Evolutionary conservation across 75 land plant species (phyloP).

Genomic region (Pseudotsuga menziesii): DNA sequence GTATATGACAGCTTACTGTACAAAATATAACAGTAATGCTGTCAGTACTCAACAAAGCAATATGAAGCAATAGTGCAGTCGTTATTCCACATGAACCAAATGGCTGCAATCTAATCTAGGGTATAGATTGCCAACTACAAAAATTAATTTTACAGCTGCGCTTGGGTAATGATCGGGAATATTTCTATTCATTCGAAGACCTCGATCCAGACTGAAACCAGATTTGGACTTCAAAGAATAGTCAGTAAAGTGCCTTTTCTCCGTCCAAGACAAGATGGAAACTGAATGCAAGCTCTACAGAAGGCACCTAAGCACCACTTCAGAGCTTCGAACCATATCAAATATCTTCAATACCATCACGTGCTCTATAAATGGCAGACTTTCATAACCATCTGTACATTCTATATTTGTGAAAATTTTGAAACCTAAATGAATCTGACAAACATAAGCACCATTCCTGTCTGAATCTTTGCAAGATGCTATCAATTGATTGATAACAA

Average conservation of each 20-base stretch:
- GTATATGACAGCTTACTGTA: background rate
- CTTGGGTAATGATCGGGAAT: conserved; percentile 33
- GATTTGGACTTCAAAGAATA: conserved; percentile 9
- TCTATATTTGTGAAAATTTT: background rate
- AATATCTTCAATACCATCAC: background rate
- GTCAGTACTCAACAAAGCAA: background rate
- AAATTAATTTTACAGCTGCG: conserved; percentile 23
- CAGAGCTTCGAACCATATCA: conserved; percentile 8
- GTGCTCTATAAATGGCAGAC: background rate
- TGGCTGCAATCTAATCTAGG: conserved; percentile 6
- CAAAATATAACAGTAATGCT: background rate
- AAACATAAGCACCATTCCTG: background rate
- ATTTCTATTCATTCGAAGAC: conserved; percentile 1
- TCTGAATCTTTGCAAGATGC: background rate
- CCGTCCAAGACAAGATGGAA: background rate
- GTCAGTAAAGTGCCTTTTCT: background rate
- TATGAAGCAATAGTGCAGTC: background rate
- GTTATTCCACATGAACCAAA: background rate
- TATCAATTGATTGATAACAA: background rate
- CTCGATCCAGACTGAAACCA: conserved; percentile 11
- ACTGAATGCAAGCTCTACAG: background rate
- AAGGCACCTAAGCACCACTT: background rate
- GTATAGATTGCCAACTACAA: background rate
- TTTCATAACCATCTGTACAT: background rate
- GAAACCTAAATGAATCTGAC: background rate